Base-by-base conservation (phyloP, 768 basidiomycete genomes). In the Cystofilobasidium capitatum region DNA sequence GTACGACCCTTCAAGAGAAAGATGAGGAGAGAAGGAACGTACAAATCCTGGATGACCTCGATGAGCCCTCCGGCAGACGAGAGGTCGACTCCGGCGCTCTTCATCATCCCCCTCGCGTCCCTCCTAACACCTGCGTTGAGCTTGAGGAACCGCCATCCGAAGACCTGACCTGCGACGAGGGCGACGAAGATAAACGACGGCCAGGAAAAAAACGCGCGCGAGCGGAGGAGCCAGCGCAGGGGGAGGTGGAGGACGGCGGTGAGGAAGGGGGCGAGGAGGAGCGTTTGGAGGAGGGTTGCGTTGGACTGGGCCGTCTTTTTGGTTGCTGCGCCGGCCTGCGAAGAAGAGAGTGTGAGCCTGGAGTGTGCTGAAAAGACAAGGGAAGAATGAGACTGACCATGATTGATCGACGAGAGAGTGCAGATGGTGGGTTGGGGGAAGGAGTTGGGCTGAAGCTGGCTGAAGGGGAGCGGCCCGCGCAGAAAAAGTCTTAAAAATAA, bases 81-180 rank as follows among this genome's bases (percentile, higher is more conserved):
- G 51, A 55, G 51, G 51, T 55, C 51, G 31, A 55, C 51, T 26
- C 51, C 51, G 29, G 51, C 51, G 51, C 51, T 55, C 51, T 55
- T 55, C 51, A 55, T 55, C 51, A 55, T 55, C 17, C 51, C 51
- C 4, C 51, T 26, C 7, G 12, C 29, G 51, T 55, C 51, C 14
- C 51, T 26, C 5, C 51, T 26, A 20, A 55, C 51, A n/a, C n/a
- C n/a, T 2, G 51, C 51, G 31, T 22, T 55, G 51, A 55, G 51
- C 51, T 55, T 55, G 51, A 55, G 51, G 51, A 55, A 55, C 29
- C 51, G 51, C 51, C 51, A 55, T 26, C 5, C 29, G 16, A 55
- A 33, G 29, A 55, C 51, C 51, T 55, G 51, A 17, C 51, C 51
- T 5, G 29, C 51, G 14, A 55, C 51, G 51, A 55, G 51, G 29